These are phyloP conservation scores for Cardamine resedifolia DNA, from an alignment of 345 rosid genomes.

Conservation along the genomic window DNA sequence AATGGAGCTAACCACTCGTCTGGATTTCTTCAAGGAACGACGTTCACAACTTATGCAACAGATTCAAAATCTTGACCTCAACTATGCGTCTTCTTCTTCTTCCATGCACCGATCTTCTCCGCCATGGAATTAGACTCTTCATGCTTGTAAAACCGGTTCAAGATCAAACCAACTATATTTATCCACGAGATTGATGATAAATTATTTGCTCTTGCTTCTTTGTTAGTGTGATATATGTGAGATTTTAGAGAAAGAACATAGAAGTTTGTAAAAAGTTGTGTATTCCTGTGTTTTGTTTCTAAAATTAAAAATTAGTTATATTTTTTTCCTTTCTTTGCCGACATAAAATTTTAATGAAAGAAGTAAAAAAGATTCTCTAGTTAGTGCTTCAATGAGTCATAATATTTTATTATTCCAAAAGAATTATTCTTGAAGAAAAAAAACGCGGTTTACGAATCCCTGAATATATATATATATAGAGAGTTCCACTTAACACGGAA, in stretches of 20 bases:
- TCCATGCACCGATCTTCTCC: constrained; percentile 78
- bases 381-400: constrained; percentile 19
- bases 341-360: background rate
- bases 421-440: constrained; percentile 27
- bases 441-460: constrained; percentile 23
- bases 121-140: constrained; percentile 64
- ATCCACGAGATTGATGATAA: constrained; percentile 2
- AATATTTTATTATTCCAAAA: background rate
- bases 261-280: background rate
- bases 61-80: constrained; percentile 86
- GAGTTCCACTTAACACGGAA: background rate
- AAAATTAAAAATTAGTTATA: background rate
- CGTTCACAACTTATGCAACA: constrained; percentile 97
- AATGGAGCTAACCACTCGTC: constrained; percentile 83
- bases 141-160: constrained; percentile 34
- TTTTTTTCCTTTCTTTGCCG: background rate
- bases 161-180: constrained; percentile 2
- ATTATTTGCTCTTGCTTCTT: background rate
- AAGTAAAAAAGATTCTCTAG: constrained; percentile 11
- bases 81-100: constrained; percentile 66
- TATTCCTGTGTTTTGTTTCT: background rate
- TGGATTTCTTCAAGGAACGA: constrained; percentile 96
- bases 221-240: background rate
- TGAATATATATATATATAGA: background rate
- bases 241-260: background rate